phyloP scores from a whole-genome alignment of 129 eudicot species.

The Logfia minima region DNA sequence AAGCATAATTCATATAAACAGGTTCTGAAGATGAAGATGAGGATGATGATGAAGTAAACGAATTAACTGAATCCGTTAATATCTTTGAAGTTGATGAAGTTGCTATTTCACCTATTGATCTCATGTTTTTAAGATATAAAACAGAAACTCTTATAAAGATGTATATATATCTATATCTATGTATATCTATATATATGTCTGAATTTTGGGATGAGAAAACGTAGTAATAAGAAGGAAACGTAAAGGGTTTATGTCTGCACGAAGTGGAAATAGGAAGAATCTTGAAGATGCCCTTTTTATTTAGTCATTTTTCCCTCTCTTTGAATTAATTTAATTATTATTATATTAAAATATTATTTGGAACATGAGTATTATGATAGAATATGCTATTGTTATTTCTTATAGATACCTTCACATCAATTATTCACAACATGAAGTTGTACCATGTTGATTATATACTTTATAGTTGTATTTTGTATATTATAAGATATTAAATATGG shows the following conservation, averaged over 20 bases:
- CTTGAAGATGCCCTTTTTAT: slow-evolving; percentile 3
- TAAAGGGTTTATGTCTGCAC: background rate
- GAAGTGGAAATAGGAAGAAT: slow-evolving; percentile 7
- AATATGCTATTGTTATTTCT: slow-evolving; percentile 32
- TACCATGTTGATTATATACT: background rate
- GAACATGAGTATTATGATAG: background rate
- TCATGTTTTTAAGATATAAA: slow-evolving; percentile 9
- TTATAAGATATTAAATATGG: too few relatives aligned
- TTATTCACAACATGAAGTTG: slow-evolving; percentile 16
- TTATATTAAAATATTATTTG: background rate
- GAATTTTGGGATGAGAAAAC: background rate
- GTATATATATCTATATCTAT: background rate
- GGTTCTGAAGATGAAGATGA: slow-evolving; percentile 26
- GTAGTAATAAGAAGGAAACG: background rate
- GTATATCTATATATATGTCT: background rate
- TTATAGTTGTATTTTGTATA: background rate
- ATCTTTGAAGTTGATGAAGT: slow-evolving; percentile 30
- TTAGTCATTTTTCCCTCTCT: background rate
- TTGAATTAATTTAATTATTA: background rate
- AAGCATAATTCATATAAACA: slow-evolving; percentile 55
- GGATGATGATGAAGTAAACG: background rate
- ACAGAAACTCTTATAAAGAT: background rate
- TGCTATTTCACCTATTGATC: slow-evolving; percentile 38
- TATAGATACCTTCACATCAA: slow-evolving; percentile 34
- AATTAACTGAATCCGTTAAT: slow-evolving; percentile 15